Base-by-base conservation (phyloP, 108 stramenopile genomes). In the Mediolabrus comicus region DNA sequence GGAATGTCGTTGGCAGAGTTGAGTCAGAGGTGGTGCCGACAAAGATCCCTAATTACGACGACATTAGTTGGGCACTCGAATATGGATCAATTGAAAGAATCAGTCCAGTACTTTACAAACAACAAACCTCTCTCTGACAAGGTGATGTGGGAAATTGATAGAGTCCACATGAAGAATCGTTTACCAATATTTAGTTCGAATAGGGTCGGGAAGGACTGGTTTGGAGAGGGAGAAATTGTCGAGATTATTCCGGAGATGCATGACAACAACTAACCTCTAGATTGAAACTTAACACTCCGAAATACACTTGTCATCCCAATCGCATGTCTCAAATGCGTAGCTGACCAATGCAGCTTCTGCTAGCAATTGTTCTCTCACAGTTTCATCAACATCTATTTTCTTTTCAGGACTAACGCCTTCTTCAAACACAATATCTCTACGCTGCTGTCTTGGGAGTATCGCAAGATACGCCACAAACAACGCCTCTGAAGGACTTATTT, bases 61-160 rank as follows among this genome's bases (percentile, higher is more conserved):
- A 91, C 91, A 52, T 78, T 96, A n/a, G 87, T 96, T 3, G 96
- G 96, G 12, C 90, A 92, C 71, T 75, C 90, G 16, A 88, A 74
- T 60, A 67, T 92, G 76, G 67, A 86, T 14, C 96, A 96, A 64
- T 60, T 96, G 68, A 62, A 92, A 61, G 81, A 94, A 55, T 76
- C 80, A 22, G 39, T 94, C 22, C 71, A 81, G 26, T 86, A 75
- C 65, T 89, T 93, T 58, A 75, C 78, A 13, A 90, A 69, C 31
- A 84, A 84, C 34, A 77, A 91, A 32, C 86, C 87, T 26, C 74
- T 96, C 65, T 53, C 84, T 0, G 83, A 85, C 4, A 74, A 89
- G 27, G 62, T 94, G 34, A 91, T 93, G 86, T 95, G 92, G 93
- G 92, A 96, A 28, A 90, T 96, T 59, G 92, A 96, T 72, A 65